Conservation (phyloP, 495 filamentous ascomycete genomes). For the Beverwykella pulmonaria region DNA sequence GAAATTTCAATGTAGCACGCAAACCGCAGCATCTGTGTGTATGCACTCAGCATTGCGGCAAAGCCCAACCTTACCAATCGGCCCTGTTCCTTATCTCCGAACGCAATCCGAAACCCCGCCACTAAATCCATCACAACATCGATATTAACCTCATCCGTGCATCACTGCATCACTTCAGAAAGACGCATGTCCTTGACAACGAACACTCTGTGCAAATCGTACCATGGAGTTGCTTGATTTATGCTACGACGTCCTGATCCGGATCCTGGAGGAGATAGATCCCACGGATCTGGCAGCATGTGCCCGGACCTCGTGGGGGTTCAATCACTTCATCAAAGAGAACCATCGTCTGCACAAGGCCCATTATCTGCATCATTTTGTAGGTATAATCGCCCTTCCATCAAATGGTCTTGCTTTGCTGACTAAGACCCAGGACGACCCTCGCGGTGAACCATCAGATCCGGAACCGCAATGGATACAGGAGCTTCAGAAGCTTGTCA, state of each 20-base stretch:
- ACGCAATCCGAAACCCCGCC: neutral
- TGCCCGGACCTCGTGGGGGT: conserved; percentile 50
- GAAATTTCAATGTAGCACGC: too few species aligned
- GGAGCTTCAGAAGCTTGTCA: conserved; percentile 53
- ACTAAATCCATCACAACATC: neutral
- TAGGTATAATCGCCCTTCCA: conserved; percentile 31
- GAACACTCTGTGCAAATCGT: neutral
- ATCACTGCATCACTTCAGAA: neutral
- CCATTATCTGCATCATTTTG: conserved; percentile 54
- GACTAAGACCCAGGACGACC: conserved; percentile 47
- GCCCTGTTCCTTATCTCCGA: neutral
- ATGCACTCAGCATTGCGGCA: too few species aligned
- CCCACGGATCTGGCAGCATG: conserved; percentile 56
- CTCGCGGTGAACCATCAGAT: conserved; percentile 23
- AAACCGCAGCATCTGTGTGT: too few species aligned
- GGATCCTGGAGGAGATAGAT: conserved; percentile 58
- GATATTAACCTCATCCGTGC: neutral
- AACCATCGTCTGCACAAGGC: conserved; percentile 58
- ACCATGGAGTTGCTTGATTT: conserved; percentile 41
- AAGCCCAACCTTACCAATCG: neutral
- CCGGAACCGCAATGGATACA: conserved; percentile 54
- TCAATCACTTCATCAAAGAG: conserved; percentile 53
- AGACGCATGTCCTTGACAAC: neutral
- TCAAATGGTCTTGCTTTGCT: neutral
- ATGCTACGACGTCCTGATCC: conserved; percentile 59